Conservation (phyloP, 345 rosid genomes). For the Orychophragmus violaceus region DNA sequence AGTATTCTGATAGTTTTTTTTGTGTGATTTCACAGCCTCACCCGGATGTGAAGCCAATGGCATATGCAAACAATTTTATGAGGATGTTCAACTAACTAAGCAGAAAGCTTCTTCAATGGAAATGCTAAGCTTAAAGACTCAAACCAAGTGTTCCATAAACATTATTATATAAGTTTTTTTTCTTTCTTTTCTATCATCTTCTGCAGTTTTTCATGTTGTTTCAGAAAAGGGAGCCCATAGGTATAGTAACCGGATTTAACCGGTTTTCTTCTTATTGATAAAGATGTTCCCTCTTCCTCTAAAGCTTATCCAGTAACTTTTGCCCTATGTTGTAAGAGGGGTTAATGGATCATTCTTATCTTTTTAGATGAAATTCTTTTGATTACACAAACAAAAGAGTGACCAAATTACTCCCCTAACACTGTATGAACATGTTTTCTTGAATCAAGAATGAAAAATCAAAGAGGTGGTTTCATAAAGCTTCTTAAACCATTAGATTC, state of each 20-base stretch:
- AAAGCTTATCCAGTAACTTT: conserved; percentile 10
- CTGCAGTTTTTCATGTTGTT: conserved; percentile 32
- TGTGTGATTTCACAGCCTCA: conserved; percentile 59
- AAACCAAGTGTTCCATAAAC: conserved; percentile 21
- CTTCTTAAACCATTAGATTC: neutral
- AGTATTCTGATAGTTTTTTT: neutral
- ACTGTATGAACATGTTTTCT: conserved; percentile 3
- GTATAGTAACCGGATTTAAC: conserved; percentile 23
- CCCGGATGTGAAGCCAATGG: conserved; percentile 97
- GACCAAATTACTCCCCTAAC: neutral
- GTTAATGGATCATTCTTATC: conserved; percentile 8
- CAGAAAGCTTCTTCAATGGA: neutral
- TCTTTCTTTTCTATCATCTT: neutral
- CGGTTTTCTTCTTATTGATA: conserved; percentile 18
- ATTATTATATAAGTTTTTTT: conserved; percentile 18
- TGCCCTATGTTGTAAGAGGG: conserved; percentile 11
- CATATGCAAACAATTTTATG: conserved; percentile 85
- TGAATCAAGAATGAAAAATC: neutral
- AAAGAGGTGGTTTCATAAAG: neutral
- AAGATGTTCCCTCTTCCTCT: conserved; percentile 15
- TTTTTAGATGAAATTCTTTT: conserved; percentile 11
- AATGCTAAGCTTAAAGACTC: conserved; percentile 1
- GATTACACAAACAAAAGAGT: conserved; percentile 17
- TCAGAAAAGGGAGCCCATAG: conserved; percentile 25
- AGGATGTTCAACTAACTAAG: conserved; percentile 52